Evolutionary conservation across 257 asterid species (phyloP), one percentile per base, ranked within the genome.

Genomic region (Petrea volubilis): DNA sequence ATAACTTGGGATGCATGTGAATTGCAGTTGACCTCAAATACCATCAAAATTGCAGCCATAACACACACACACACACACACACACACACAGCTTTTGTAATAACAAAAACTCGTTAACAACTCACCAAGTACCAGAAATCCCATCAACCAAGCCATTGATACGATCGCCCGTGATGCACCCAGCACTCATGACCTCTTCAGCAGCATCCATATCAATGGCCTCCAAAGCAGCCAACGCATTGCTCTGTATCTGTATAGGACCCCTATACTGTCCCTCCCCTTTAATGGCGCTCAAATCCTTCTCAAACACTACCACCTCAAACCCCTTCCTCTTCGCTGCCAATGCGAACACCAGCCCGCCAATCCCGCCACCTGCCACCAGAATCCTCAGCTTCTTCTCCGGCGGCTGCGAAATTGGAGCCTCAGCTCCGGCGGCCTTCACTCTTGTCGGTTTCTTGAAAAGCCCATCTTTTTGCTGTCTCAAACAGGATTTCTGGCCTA

Each of bases 321-420:
- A 95, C 41, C 99, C 98, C 74, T 76, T 84, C 72, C 52, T 81
- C 72, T 92, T 92, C 21, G 96, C 98, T 24, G 99, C 99, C 74
- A 95, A 59, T 1, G 99, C 98, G 50, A 95, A 86, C 43, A 92
- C 99, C 65, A 92, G 82, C 18, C 98, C 98, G 0, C 98, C 98
- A 52, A 95, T 95, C 49, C 99, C 98, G 9, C 98, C 99, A 23
- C 99, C 99, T 0, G 99, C 98, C 74, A 95, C 98, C 63, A 95
- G 79, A 41, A 95, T 73, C 74, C 87, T 86, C 82, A 79, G 75
- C 74, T 88, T 91, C 89, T 82, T 90, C 8, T 79, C 81, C 43
- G 65, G 17, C 2, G 50, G 64, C 34, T 28, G 74, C 10, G 59
- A 49, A 7, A 5, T 12, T 28, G 74, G 61, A 36, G 78, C 75